These are phyloP conservation scores for Ceratocystis smalleyi DNA, from an alignment of 2,329 filamentous ascomycete species.

Conservation along the genomic window DNA sequence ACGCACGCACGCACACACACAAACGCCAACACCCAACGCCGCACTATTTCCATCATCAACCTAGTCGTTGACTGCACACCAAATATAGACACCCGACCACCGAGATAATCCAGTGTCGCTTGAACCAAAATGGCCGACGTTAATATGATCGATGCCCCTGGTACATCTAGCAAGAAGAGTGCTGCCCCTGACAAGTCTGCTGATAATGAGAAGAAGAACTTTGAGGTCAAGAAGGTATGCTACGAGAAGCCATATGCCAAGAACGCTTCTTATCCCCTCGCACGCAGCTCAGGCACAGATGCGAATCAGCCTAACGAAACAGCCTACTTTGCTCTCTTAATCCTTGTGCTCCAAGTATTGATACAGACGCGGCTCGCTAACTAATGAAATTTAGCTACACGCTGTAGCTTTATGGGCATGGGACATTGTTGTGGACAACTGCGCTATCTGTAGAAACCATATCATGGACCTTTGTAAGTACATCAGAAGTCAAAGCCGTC, in stretches of 20 bases:
- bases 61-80: not conserved
- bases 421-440: constrained; percentile 99
- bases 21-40: not conserved
- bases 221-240: constrained; percentile 92
- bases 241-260: not conserved
- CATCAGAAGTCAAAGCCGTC: not conserved
- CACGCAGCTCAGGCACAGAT: too few relatives aligned
- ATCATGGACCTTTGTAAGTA: constrained; percentile 93
- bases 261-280: too few relatives aligned
- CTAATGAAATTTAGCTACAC: constrained; percentile 26
- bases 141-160: constrained; percentile 80
- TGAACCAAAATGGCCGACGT: constrained; percentile 65
- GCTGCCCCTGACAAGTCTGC: constrained; percentile 34
- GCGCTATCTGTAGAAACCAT: constrained; percentile 96
- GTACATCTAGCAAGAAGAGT: constrained; percentile 33
- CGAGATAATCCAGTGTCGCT: not conserved
- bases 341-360: too few relatives aligned
- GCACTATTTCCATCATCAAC: not conserved
- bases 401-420: constrained; percentile 96
- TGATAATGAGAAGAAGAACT: constrained; percentile 71
- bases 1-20: not conserved
- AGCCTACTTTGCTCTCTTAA: too few relatives aligned
- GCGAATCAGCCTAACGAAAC: too few relatives aligned
- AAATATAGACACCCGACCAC: not conserved
- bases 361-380: not conserved